These are phyloP conservation scores for Pseudonitzschia multiseries DNA, from an alignment of 108 stramenopile genomes.

Conservation along the genomic window DNA sequence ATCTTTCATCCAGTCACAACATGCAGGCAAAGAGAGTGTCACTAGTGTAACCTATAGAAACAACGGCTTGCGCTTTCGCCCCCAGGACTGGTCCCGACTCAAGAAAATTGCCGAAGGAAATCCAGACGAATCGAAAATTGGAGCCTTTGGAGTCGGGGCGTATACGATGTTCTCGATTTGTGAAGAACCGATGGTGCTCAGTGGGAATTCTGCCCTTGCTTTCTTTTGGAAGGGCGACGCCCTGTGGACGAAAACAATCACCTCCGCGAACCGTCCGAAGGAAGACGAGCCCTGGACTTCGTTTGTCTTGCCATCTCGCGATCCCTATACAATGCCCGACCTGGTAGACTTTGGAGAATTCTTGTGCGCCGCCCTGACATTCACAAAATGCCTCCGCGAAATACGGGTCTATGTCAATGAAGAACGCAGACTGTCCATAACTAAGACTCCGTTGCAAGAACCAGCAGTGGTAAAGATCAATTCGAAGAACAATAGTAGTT, in stretches of 20 bases:
- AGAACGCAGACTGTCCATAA: constrained; percentile 46
- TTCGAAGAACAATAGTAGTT: constrained; percentile 29
- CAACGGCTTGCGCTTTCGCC: constrained; percentile 79
- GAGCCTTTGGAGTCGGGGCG: constrained; percentile 85
- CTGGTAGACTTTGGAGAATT: constrained; percentile 74
- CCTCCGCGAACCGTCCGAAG: constrained; percentile 21
- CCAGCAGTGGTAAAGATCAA: constrained; percentile 38
- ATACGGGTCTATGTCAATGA: constrained; percentile 66
- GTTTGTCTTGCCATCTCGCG: constrained; percentile 69
- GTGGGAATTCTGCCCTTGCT: constrained; percentile 59
- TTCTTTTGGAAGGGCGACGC: constrained; percentile 89
- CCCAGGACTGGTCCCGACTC: constrained; percentile 78
- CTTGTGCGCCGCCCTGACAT: constrained; percentile 68
- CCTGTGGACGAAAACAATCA: constrained; percentile 63
- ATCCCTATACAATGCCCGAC: constrained; percentile 69
- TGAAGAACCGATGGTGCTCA: constrained; percentile 80
- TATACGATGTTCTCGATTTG: constrained; percentile 87
- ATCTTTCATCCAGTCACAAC: neutral
- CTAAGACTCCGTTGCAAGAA: constrained; percentile 57
- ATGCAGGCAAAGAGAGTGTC: constrained; percentile 38
- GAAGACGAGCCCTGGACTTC: constrained; percentile 62
- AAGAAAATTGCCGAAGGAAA: constrained; percentile 89
- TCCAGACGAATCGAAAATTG: constrained; percentile 62
- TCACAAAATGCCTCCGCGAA: constrained; percentile 56
- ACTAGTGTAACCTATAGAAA: constrained; percentile 74